Percentiles rank a stretch among this genome's conserved stretches.
Conservation (phyloP, 2,329 filamentous ascomycete genomes). For the Alternaria metachromatica region DNA sequence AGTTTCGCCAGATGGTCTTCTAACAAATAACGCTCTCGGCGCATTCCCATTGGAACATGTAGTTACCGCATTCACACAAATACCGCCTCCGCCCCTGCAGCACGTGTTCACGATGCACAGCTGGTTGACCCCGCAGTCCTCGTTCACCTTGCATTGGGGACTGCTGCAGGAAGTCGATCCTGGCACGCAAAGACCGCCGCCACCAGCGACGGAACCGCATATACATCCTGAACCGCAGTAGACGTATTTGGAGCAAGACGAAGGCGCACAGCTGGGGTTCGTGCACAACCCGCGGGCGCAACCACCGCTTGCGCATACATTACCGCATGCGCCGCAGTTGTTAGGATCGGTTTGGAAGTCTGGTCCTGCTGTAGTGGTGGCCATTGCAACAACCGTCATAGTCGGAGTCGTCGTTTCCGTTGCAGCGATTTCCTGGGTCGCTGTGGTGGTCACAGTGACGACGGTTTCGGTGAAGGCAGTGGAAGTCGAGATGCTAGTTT, state of each 20-base stretch:
- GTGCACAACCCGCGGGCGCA: neutral
- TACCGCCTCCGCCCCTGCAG: neutral
- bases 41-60: neutral
- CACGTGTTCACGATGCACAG: neutral
- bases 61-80: neutral
- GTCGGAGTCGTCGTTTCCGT: neutral
- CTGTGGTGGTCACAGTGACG: neutral
- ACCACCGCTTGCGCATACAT: neutral
- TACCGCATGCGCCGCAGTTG: conserved; percentile 3
- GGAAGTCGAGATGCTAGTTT: neutral
- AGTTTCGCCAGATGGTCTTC: neutral
- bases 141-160: neutral
- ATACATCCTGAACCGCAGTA: neutral
- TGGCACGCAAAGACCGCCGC: neutral
- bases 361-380: neutral
- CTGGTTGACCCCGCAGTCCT: neutral
- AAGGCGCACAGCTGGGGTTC: neutral
- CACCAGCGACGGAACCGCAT: neutral
- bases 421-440: neutral
- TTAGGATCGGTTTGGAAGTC: neutral
- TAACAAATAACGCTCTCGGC: neutral
- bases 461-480: neutral
- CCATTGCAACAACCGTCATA: neutral
- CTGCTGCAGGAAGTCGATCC: neutral
- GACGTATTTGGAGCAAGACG: neutral